A percentile compares a stretch with the other conserved stretches of the same genome.
Conservation (phyloP, 106 monocot species). For the Cymbidium sinense region DNA sequence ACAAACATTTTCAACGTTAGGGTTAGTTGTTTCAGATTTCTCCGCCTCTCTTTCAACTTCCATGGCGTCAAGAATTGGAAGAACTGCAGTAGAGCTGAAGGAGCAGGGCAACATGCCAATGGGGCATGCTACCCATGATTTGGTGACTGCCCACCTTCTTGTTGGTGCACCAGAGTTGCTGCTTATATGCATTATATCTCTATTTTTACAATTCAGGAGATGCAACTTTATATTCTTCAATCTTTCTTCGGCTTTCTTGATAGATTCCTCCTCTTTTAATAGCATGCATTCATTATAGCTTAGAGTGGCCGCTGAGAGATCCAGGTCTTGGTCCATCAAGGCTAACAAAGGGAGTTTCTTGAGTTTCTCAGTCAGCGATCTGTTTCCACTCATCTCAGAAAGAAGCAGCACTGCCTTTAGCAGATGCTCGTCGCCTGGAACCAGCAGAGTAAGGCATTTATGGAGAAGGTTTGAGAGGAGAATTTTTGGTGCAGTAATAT, state of each 20-base stretch:
- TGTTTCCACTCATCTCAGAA: slow-evolving; percentile 37
- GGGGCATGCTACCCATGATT: slow-evolving; percentile 71
- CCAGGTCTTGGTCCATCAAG: slow-evolving; percentile 5
- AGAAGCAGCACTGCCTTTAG: slow-evolving; percentile 43
- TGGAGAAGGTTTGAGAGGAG: slow-evolving; percentile 51
- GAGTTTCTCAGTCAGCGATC: slow-evolving; percentile 30
- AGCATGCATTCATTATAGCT: slow-evolving; percentile 13
- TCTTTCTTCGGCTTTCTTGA: slow-evolving; percentile 41
- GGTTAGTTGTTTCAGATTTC: background rate
- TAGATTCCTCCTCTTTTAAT: slow-evolving; percentile 28
- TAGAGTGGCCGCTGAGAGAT: slow-evolving; percentile 1
- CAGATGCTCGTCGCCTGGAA: slow-evolving; percentile 44
- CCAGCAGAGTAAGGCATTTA: slow-evolving; percentile 48
- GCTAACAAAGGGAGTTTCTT: slow-evolving; percentile 35
- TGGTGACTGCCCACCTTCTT: slow-evolving; percentile 45
- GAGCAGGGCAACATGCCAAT: slow-evolving; percentile 83
- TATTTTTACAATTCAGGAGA: slow-evolving; percentile 6
- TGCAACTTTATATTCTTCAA: slow-evolving; percentile 32
- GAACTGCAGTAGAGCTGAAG: slow-evolving; percentile 41
- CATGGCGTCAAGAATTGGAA: slow-evolving; percentile 43
- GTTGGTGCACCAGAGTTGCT: slow-evolving; percentile 3
- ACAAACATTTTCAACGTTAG: background rate
- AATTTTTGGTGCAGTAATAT: slow-evolving; percentile 26
- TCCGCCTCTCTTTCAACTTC: background rate
- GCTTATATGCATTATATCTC: background rate